These are phyloP conservation scores for Ustilago shanxiensis DNA, from an alignment of 1,284 basidiomycete species.

Conservation along the genomic window DNA sequence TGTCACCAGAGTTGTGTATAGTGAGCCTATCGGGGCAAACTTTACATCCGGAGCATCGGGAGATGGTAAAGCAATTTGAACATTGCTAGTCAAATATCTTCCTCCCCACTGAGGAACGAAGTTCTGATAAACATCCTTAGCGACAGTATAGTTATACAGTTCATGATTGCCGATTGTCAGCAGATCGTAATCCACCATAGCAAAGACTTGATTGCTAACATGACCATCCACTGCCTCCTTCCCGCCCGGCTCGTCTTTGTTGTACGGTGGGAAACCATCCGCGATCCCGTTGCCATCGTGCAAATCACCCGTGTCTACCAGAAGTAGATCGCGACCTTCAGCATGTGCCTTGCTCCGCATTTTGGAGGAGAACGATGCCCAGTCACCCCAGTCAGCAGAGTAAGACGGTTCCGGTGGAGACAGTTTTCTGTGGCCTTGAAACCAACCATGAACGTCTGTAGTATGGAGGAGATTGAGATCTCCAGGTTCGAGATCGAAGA, in stretches of 20 bases:
- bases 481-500: conserved; percentile 78
- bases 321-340: conserved; percentile 65
- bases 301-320: conserved; percentile 67
- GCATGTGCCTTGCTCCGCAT: conserved; percentile 58
- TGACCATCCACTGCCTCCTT: conserved; percentile 62
- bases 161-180: conserved; percentile 91
- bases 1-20: conserved; percentile 58
- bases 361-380: conserved; percentile 67
- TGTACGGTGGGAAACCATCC: conserved; percentile 61
- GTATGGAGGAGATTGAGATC: conserved; percentile 84
- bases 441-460: conserved; percentile 79
- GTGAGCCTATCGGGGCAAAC: conserved; percentile 57
- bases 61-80: conserved; percentile 58
- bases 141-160: conserved; percentile 82
- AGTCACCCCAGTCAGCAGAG: conserved; percentile 68
- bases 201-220: conserved; percentile 72
- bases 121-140: conserved; percentile 83
- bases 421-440: conserved; percentile 65
- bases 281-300: conserved; percentile 68
- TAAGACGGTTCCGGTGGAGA: conserved; percentile 68
- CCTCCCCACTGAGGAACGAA: conserved; percentile 76
- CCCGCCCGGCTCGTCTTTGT: conserved; percentile 42
- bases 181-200: conserved; percentile 82
- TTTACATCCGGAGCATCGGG: conserved; percentile 28
- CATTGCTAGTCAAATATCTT: conserved; percentile 60